Percentiles rank a stretch among this genome's conserved stretches.
These are phyloP conservation scores for Penicillium bovifimosum DNA, from an alignment of 495 filamentous ascomycete species.

Conservation along the genomic window DNA sequence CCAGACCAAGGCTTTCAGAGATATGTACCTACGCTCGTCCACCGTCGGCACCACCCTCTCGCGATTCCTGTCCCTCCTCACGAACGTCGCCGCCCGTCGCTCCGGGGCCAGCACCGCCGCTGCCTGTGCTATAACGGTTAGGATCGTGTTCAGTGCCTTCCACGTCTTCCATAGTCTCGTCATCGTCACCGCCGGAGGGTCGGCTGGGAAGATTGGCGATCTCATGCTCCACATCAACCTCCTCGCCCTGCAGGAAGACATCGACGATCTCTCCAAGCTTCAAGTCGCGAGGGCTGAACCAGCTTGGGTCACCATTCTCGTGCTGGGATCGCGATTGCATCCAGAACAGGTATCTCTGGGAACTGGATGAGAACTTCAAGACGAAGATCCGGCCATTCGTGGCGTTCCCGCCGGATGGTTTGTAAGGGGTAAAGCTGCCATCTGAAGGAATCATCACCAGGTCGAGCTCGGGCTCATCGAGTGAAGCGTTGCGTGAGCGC, in stretches of 20 bases:
- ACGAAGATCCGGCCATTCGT: conserved; percentile 90
- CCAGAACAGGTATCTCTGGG: conserved; percentile 90
- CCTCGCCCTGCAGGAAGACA: conserved; percentile 75
- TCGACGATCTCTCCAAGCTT: conserved; percentile 84
- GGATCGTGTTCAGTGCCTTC: conserved; percentile 56
- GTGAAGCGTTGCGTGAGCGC: conserved; percentile 61
- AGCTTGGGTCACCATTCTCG: conserved; percentile 61
- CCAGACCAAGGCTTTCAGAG: conserved; percentile 23
- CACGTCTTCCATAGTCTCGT: conserved; percentile 80
- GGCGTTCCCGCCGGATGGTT: conserved; percentile 51
- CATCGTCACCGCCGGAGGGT: conserved; percentile 45
- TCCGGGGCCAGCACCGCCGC: conserved; percentile 75
- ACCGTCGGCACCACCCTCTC: conserved; percentile 92
- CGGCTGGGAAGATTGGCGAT: conserved; percentile 56
- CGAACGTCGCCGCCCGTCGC: conserved; percentile 86
- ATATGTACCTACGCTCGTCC: conserved; percentile 95
- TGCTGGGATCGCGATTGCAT: conserved; percentile 84
- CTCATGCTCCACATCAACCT: conserved; percentile 78
- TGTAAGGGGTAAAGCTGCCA: conserved; percentile 76
- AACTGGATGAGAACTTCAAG: conserved; percentile 92
- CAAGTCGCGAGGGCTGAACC: conserved; percentile 74
- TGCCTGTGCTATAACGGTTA: conserved; percentile 52
- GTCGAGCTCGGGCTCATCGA: conserved; percentile 69
- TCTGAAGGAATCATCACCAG: conserved; percentile 89
- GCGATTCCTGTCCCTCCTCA: conserved; percentile 78